These are phyloP conservation scores for Peronospora farinosa DNA, from an alignment of 352 stramenopile species.

Conservation along the genomic window DNA sequence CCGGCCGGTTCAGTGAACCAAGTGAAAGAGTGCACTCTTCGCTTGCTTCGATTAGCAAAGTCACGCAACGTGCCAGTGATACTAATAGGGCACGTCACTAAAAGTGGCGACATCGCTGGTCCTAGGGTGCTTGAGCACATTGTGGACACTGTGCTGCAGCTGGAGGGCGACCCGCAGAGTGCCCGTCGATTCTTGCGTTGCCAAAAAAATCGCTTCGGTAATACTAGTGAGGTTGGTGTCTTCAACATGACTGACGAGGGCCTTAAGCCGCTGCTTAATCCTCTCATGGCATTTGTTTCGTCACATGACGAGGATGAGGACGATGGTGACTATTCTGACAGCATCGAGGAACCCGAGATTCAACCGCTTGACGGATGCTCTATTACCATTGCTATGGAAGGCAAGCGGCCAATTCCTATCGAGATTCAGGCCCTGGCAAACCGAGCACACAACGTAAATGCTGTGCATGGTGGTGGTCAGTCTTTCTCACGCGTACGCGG, in stretches of 20 bases:
- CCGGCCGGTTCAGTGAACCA: slow-evolving; percentile 87
- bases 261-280: slow-evolving; percentile 70
- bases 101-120: slow-evolving; percentile 93
- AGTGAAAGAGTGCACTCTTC: slow-evolving; percentile 92
- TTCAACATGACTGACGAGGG: slow-evolving; percentile 91
- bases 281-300: slow-evolving; percentile 76
- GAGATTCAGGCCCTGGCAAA: slow-evolving; percentile 93
- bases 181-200: slow-evolving; percentile 87
- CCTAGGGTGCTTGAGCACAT: slow-evolving; percentile 89
- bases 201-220: slow-evolving; percentile 95
- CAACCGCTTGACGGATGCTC: slow-evolving; percentile 66
- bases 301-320: slow-evolving; percentile 20
- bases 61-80: slow-evolving; percentile 87
- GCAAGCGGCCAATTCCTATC: slow-evolving; percentile 88
- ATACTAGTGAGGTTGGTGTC: slow-evolving; percentile 92
- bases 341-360: slow-evolving; percentile 25
- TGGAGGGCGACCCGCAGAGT: slow-evolving; percentile 88
- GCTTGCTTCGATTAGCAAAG: slow-evolving; percentile 92
- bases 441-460: slow-evolving; percentile 34
- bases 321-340: slow-evolving; percentile 23
- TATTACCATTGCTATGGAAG: slow-evolving; percentile 91
- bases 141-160: slow-evolving; percentile 93
- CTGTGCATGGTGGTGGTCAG: slow-evolving; percentile 16
- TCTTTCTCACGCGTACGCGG: slow-evolving; percentile 59
- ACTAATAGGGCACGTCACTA: slow-evolving; percentile 95